These are phyloP conservation scores for Myriangium duriaei DNA, from an alignment of 2,329 filamentous ascomycete genomes.

Conservation along the genomic window DNA sequence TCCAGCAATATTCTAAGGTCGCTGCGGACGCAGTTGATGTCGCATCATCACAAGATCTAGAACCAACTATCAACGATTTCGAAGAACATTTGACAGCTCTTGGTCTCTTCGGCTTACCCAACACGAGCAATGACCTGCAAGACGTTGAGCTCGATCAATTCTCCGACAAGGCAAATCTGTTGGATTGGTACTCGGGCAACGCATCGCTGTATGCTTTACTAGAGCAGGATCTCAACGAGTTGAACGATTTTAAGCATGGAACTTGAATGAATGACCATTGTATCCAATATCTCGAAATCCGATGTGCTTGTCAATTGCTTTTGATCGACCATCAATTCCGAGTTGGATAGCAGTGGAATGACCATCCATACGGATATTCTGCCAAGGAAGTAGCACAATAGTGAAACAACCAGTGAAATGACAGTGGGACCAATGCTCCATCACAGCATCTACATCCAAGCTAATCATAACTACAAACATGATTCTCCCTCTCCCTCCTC, in stretches of 20 bases:
- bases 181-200: constrained; percentile 6
- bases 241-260: background rate
- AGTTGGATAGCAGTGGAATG: too few relatives aligned
- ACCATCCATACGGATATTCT: too few relatives aligned
- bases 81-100: constrained; percentile 2
- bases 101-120: background rate
- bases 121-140: background rate
- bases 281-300: too few relatives aligned
- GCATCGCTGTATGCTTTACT: background rate
- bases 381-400: too few relatives aligned
- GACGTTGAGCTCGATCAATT: background rate
- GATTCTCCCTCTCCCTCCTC: too few relatives aligned
- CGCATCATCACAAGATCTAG: background rate
- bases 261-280: too few relatives aligned
- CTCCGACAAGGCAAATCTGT: background rate
- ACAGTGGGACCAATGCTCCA: too few relatives aligned
- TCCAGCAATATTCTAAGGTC: background rate
- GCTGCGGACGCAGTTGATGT: background rate
- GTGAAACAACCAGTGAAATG: too few relatives aligned
- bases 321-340: too few relatives aligned
- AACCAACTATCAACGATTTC: background rate
- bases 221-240: constrained; percentile 1
- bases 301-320: too few relatives aligned
- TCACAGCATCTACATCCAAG: too few relatives aligned
- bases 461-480: too few relatives aligned